Evolutionary conservation across 345 rosid species (phyloP).

Genomic region (Rhodamnia argentea): DNA sequence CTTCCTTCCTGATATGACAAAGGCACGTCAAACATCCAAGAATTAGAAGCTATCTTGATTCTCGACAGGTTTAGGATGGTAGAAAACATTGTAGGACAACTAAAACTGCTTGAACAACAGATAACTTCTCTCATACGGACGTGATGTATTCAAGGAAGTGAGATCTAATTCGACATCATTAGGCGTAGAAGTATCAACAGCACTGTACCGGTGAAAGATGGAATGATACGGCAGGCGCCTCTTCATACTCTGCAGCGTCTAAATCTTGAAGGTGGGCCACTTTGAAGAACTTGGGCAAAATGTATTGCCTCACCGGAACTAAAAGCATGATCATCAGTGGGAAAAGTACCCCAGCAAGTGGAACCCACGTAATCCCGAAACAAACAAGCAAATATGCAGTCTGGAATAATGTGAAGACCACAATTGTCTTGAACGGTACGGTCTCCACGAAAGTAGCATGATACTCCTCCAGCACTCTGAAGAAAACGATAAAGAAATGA

Average conservation of each 20-base stretch:
- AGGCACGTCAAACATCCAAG: background rate
- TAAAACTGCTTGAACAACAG: background rate
- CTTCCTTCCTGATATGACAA: conserved; percentile 33
- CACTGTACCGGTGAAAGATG: conserved; percentile 46
- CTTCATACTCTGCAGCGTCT: conserved; percentile 93
- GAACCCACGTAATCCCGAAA: conserved; percentile 94
- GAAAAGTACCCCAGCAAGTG: conserved; percentile 84
- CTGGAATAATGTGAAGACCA: conserved; percentile 72
- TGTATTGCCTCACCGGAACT: conserved; percentile 80
- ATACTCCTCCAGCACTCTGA: conserved; percentile 67
- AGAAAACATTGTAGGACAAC: background rate
- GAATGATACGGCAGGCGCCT: conserved; percentile 69
- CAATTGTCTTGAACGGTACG: conserved; percentile 78
- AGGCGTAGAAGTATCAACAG: background rate
- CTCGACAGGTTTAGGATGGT: background rate
- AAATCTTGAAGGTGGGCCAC: conserved; percentile 84
- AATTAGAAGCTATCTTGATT: background rate
- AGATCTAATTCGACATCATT: background rate
- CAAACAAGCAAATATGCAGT: conserved; percentile 60
- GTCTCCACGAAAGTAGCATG: conserved; percentile 83
- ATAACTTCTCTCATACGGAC: background rate
- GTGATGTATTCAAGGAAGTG: background rate
- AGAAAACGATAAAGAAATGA: background rate
- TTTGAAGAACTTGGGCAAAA: conserved; percentile 78
- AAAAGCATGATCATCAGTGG: conserved; percentile 87